These are phyloP conservation scores for Fistulina hepatica DNA, from an alignment of 1,284 basidiomycete genomes.

Conservation along the genomic window DNA sequence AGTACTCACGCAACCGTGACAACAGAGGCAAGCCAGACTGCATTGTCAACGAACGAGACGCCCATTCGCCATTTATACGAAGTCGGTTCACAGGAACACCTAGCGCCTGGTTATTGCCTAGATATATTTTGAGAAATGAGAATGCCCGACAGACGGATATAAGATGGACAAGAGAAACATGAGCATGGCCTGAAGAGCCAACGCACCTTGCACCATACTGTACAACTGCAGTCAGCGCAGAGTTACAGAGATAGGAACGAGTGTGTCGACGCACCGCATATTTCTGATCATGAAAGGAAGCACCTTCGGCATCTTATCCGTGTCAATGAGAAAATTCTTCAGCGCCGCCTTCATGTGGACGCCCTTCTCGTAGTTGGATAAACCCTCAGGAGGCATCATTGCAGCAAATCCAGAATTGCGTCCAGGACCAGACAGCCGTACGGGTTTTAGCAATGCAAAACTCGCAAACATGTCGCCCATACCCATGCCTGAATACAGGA, in stretches of 20 bases:
- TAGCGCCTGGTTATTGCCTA: constrained; percentile 66
- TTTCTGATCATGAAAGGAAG: constrained; percentile 77
- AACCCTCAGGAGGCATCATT: constrained; percentile 16
- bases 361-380: constrained; percentile 50
- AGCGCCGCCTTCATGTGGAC: constrained; percentile 54
- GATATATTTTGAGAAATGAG: neutral
- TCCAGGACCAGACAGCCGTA: constrained; percentile 29
- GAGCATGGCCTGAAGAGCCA: too few relatives aligned
- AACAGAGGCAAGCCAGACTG: constrained; percentile 28
- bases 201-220: constrained; percentile 55
- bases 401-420: constrained; percentile 15
- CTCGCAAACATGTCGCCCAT: constrained; percentile 70
- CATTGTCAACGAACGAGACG: constrained; percentile 43
- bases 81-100: constrained; percentile 81
- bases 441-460: constrained; percentile 55
- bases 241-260: neutral
- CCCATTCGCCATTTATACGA: constrained; percentile 71
- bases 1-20: constrained; percentile 37
- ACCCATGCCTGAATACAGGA: too few relatives aligned
- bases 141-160: neutral
- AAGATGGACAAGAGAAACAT: too few relatives aligned
- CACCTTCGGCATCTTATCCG: constrained; percentile 63
- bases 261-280: constrained; percentile 50
- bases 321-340: constrained; percentile 50
- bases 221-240: neutral